These are phyloP conservation scores for Spathaspora passalidarum DNA, from an alignment of 805 yeast genomes.

Conservation along the genomic window DNA sequence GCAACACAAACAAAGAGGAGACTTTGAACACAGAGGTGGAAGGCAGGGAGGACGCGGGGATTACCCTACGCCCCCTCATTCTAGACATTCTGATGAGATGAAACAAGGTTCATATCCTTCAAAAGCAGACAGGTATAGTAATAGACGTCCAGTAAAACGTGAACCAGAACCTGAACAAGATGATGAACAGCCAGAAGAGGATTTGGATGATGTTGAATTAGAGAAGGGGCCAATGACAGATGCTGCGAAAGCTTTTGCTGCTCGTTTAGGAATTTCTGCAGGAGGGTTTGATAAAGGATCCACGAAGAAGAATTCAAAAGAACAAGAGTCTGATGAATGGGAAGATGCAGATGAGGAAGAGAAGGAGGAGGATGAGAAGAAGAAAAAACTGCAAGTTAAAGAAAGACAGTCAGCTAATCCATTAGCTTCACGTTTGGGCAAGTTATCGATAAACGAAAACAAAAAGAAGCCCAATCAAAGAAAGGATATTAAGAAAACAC, in stretches of 20 bases:
- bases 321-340: neutral
- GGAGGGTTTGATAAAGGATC: neutral
- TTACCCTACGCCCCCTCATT: conserved; percentile 5
- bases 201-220: conserved; percentile 10
- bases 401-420: neutral
- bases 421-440: neutral
- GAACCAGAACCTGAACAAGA: conserved; percentile 5
- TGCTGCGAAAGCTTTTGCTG: conserved; percentile 32
- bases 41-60: neutral
- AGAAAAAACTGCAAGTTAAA: neutral
- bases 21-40: neutral
- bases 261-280: conserved; percentile 21
- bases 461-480: neutral
- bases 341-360: neutral
- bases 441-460: neutral
- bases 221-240: conserved; percentile 24
- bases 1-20: neutral
- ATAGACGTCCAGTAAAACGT: neutral
- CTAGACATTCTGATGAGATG: neutral
- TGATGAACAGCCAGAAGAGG: neutral
- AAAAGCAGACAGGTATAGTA: neutral
- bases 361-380: neutral
- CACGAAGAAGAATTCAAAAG: no score
- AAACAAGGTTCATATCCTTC: neutral
- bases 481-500: neutral